Base-by-base conservation (phyloP, 805 yeast genomes). In the Cyberlindnera lachancei region DNA sequence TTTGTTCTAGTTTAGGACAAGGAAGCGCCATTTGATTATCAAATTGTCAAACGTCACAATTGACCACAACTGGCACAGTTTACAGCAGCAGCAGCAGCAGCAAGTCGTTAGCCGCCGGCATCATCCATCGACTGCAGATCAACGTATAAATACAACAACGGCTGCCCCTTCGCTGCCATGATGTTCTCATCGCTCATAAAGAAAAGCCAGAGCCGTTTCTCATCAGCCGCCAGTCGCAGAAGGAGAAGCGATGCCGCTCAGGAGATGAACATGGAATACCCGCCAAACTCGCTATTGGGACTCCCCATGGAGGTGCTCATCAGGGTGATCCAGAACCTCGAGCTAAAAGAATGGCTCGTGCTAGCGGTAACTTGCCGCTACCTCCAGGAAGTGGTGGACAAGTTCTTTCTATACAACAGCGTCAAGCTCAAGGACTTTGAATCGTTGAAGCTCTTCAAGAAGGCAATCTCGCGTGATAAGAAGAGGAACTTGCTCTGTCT, bases 241-340 rank as follows among this genome's bases (percentile, higher is more conserved):
- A 22, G 25, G 32, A 37, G 29, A 27, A 30, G 7, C 34, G 41
- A 10, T 3, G n/a, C n/a, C n/a, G n/a, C n/a, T n/a, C n/a, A n/a
- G n/a, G n/a, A n/a, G n/a, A 11, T 28, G 6, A 14, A 9, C 20
- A 21, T 15, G 15, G 32, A 29, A n/a, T 25, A 31, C 17, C 36
- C 38, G 15, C 25, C 18, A 23, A 25, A 12, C n/a, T 66, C 66
- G 24, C 23, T 68, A 3, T 48, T 57, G 35, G 61, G 66, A 9
- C 47, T 68, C 2, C 74, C 75, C 7, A 42, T 48, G n/a, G 75
- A 69, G 40, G 46, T 69, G 7, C 36, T 69, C 3, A 35, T 56
- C n/a, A 48, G 51, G 23, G 54, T 68, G 16, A 52, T 68, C 18
- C 38, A 42, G 9, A 37, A 48, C 27, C 42, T 62, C n/a, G 40